Conservation (phyloP, 805 yeast species). For the Starmerella ratchasimensis region DNA sequence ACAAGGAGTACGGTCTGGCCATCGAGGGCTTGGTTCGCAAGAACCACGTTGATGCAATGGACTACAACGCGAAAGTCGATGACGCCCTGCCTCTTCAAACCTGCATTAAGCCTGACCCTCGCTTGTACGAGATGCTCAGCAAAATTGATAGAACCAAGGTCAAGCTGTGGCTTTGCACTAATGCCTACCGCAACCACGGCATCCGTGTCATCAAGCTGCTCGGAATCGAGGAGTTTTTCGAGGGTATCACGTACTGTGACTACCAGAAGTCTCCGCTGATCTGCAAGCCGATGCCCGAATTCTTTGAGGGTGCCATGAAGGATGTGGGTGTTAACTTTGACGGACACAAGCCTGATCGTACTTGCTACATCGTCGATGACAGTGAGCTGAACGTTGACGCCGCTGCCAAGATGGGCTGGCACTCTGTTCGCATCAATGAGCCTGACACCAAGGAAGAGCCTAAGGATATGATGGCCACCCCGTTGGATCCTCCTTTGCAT, state of each 20-base stretch:
- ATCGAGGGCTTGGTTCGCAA: conserved; percentile 66
- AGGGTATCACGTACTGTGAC: conserved; percentile 88
- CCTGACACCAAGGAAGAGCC: conserved; percentile 36
- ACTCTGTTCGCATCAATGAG: conserved; percentile 63
- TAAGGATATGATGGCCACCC: conserved; percentile 38
- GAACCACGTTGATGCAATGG: conserved; percentile 69
- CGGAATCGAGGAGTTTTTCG: conserved; percentile 86
- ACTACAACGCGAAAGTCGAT: conserved; percentile 78
- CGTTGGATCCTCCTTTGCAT: conserved; percentile 33
- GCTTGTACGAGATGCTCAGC: conserved; percentile 25
- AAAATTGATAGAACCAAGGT: conserved; percentile 36
- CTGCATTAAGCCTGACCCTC: conserved; percentile 46
- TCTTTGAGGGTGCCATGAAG: conserved; percentile 43
- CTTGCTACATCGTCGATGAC: conserved; percentile 77
- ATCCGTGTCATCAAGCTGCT: conserved; percentile 60
- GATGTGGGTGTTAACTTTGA: conserved; percentile 42
- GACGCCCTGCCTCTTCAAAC: conserved; percentile 79
- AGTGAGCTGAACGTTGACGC: conserved; percentile 66
- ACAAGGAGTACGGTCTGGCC: conserved; percentile 80
- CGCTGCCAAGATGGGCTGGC: conserved; percentile 60
- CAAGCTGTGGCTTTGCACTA: conserved; percentile 83
- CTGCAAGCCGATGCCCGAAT: conserved; percentile 77
- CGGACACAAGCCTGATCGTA: conserved; percentile 11
- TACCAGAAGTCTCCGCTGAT: conserved; percentile 48
- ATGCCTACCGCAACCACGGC: conserved; percentile 88